Conservation (phyloP, 257 asterid species). For the Leptodermis oblonga region DNA sequence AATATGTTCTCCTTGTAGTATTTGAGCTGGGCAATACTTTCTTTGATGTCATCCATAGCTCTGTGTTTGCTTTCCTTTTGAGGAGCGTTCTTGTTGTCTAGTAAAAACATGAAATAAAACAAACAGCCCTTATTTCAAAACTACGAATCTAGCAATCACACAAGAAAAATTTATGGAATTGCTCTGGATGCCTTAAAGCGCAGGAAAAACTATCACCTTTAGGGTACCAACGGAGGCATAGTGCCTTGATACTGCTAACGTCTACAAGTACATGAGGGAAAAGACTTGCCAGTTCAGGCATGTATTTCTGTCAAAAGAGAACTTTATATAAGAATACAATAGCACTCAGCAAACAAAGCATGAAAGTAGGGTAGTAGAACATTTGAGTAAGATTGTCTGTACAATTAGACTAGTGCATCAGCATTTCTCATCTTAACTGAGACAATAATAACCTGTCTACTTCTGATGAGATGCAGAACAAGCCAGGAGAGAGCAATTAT, state of each 20-base stretch:
- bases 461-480: background rate
- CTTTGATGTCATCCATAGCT: conserved; percentile 91
- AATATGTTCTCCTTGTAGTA: conserved; percentile 77
- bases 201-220: conserved; percentile 47
- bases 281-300: conserved; percentile 92
- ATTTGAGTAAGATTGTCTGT: background rate
- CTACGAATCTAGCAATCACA: background rate
- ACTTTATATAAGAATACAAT: background rate
- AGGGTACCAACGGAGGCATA: conserved; percentile 90
- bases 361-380: background rate
- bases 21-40: conserved; percentile 80
- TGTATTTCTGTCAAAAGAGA: conserved; percentile 61
- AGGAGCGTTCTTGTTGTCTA: conserved; percentile 77
- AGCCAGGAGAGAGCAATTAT: background rate
- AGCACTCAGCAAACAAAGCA: background rate
- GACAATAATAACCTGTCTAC: background rate
- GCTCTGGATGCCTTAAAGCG: conserved; percentile 15
- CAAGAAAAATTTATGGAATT: background rate
- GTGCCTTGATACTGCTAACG: conserved; percentile 83
- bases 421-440: background rate
- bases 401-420: background rate
- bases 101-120: conserved; percentile 8
- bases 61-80: conserved; percentile 74
- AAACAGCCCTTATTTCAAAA: background rate
- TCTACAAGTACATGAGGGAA: conserved; percentile 88